Percentiles rank a stretch among this genome's conserved stretches.
These are phyloP conservation scores for Solanum okadae DNA, from an alignment of 257 asterid genomes.

Conservation along the genomic window DNA sequence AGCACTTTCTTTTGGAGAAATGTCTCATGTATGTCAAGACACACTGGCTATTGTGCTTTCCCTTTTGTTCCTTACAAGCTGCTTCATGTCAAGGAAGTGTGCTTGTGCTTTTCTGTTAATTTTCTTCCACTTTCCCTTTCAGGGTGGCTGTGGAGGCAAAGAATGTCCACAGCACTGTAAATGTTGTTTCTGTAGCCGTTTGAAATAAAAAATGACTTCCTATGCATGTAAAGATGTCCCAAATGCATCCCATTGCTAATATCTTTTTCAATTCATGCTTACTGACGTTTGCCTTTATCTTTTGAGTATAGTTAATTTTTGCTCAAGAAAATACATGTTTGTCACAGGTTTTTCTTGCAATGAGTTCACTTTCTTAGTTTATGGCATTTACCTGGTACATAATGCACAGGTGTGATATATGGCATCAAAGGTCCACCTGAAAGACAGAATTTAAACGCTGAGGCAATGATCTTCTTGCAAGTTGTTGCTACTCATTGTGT, in stretches of 20 bases:
- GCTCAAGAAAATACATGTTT: not conserved
- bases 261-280: not conserved
- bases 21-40: constrained; percentile 46
- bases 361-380: not conserved
- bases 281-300: not conserved
- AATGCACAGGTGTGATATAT: constrained; percentile 52
- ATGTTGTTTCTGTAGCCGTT: not conserved
- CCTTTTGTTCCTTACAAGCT: not conserved
- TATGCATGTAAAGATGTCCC: not conserved
- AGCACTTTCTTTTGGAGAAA: constrained; percentile 25
- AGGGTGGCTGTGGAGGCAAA: not conserved
- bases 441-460: constrained; percentile 43
- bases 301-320: not conserved
- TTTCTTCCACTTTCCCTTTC: not conserved
- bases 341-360: not conserved
- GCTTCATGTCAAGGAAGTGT: not conserved
- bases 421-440: constrained; percentile 65
- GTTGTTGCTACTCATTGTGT: constrained; percentile 40
- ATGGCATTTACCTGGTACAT: not conserved
- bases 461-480: constrained; percentile 44
- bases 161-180: not conserved
- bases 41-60: not conserved
- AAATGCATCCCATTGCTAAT: not conserved
- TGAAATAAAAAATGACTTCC: not conserved
- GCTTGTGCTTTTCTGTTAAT: not conserved